Conservation (phyloP, 306 rosid species). For the Citrullus amarus region DNA sequence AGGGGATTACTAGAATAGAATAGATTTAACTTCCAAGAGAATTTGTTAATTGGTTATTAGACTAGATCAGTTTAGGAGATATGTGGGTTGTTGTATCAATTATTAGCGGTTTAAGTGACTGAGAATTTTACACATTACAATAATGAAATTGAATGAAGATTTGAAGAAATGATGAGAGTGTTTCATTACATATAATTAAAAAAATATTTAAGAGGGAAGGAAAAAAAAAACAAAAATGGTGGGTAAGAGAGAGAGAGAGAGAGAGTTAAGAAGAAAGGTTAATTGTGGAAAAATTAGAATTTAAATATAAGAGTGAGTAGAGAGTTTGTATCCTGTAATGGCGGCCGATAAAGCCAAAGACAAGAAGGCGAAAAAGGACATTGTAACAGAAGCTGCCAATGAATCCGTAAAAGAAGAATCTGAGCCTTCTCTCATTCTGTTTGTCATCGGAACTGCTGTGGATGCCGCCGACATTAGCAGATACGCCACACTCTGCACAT, state of each 20-base stretch:
- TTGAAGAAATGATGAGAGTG: no score
- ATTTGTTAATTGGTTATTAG: neutral
- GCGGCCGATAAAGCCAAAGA: conserved; percentile 39
- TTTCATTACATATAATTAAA: no score
- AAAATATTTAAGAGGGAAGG: no score
- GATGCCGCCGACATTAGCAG: conserved; percentile 68
- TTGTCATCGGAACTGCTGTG: conserved; percentile 55
- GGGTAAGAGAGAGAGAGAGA: no score
- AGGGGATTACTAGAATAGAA: neutral
- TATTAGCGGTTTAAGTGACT: neutral
- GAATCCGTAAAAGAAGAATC: conserved; percentile 54
- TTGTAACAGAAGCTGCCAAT: conserved; percentile 53
- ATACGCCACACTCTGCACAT: conserved; percentile 57
- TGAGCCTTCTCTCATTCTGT: conserved; percentile 46
- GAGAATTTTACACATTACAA: neutral
- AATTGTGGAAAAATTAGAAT: no score
- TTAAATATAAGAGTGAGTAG: conserved; percentile 48
- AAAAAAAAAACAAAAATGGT: no score
- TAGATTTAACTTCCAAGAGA: neutral
- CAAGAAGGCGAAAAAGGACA: conserved; percentile 60
- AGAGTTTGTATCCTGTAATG: conserved; percentile 58
- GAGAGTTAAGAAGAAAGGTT: neutral
- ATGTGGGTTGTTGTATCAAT: neutral
- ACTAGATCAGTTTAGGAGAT: neutral
- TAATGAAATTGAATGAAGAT: neutral